Base-by-base conservation (phyloP, 495 filamentous ascomycete species). In the Talaromyces stipitatus region DNA sequence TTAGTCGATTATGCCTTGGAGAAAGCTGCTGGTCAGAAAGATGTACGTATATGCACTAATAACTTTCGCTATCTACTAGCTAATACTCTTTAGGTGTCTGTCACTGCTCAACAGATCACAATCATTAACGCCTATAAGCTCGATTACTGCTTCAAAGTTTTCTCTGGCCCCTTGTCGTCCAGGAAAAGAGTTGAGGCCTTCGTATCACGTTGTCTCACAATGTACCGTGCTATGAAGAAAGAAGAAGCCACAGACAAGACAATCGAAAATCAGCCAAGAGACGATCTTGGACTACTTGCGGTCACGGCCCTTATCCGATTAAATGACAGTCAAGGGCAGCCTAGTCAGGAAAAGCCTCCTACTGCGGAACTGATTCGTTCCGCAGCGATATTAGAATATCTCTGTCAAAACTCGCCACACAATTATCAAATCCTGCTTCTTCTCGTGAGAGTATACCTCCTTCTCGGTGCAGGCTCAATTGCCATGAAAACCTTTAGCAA, bases 351-450 rank as follows among this genome's bases (percentile, higher is more conserved):
- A 28, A 56, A 61, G 29, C 50, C 65, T 23, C 60, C 63, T 8
- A 69, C 75, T 47, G 66, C 69, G 32, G 67, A 72, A 57, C 65
- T 84, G 10, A 71, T 85, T 46, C 79, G 77, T 51, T 76, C 80
- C 14, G 69, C 76, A 30, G 64, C 66, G 4, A 72, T 85, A 22
- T 62, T 85, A 33, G 76, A 83, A 36, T 66, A 69, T 41, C 66
- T 84, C 10, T 57, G 81, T 4, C 53, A 64, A 18, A 73, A 79
- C 47, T 82, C 79, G 4, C 78, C 76, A 33, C 77, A 83, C 62
- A 83, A 83, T 54, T 85, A 84, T 58, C 73, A 82, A 60, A 79
- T 77, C 4, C 61, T 83, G 16, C 68, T 85, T 29, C 66, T 83
- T 23, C 67, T 85, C 33, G 73, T 82, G 2, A 73, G 82, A 10